Evolutionary conservation across 768 basidiomycete genomes (phyloP), one percentile per base, ranked within the genome.

Genomic region (Daedalea quercina): DNA sequence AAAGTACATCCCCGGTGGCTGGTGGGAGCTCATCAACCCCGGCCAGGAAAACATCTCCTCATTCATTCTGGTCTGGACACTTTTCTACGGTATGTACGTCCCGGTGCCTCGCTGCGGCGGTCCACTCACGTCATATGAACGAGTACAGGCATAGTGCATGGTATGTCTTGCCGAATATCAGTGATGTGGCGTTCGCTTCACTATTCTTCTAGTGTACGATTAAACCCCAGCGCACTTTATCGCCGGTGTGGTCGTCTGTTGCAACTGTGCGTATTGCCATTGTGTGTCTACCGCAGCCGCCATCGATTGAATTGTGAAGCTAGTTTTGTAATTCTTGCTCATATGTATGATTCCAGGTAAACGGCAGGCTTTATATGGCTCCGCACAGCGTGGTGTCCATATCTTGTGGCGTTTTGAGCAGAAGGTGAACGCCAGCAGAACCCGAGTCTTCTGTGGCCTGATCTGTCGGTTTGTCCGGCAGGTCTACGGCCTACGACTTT

Each of bases 21-120:
- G 80, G 54, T 70, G 75, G 67, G 87, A 87, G 51, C 70, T 95
- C 34, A 70, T 85, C 44, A 91, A 86, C 56, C 86, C 94, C 0
- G 91, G 91, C 9, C 89, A 93, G 69, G 94, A 96, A 68, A 94
- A 92, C 58, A 72, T 85, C 17, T 90, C 92, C 62, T 90, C 91
- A 2, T 97, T 94, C 62, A 79, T 97, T 53, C 79, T 96, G 25
- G 85, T 88, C 20, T 97, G 94, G 94, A 97, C 94, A 33, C 72
- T 95, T 51, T 89, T 94, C 67, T 95, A 90, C 66, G 94, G 90
- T 91, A 60, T 54, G 87, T 70, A 13, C 22, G 28, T 26, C 28
- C 33, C 42, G 51, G 20, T 9, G 22, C 35, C 34, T 40, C 24
- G 49, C 54, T 43, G 34, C 26, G 13, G 11, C 13, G 34, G 28